phyloP scores from a whole-genome alignment of 441 rosid genomes.

The Arabidopsis hybrid region DNA sequence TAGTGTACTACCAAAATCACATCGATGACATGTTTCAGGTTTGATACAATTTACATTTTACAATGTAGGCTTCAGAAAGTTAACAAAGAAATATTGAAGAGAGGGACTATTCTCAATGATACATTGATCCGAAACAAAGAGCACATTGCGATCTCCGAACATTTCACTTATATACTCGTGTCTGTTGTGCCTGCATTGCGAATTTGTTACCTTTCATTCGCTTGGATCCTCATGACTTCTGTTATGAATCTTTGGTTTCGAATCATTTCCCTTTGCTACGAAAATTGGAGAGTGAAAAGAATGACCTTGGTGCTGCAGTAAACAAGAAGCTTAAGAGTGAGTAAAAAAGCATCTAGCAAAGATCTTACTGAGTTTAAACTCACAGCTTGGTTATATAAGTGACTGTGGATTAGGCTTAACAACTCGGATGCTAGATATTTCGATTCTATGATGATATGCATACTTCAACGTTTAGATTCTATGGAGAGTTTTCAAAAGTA shows the following conservation, averaged over 20 bases:
- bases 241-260: conserved; percentile 57
- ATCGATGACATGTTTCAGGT: conserved; percentile 32
- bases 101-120: conserved; percentile 32
- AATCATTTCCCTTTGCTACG: conserved; percentile 91
- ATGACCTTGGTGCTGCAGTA: conserved; percentile 86
- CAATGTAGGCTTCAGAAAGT: conserved; percentile 12
- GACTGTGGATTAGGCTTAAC: neutral
- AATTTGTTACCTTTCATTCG: conserved; percentile 24
- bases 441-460: conserved; percentile 6
- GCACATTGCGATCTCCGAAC: conserved; percentile 13
- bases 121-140: conserved; percentile 22
- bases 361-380: neutral
- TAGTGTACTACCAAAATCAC: conserved; percentile 27
- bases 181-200: conserved; percentile 11
- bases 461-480: too few species aligned
- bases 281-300: conserved; percentile 93
- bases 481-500: neutral
- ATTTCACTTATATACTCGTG: conserved; percentile 28
- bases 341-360: conserved; percentile 21
- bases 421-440: conserved; percentile 3
- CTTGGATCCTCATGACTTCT: conserved; percentile 25
- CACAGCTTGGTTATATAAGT: conserved; percentile 14
- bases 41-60: conserved; percentile 38
- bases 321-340: conserved; percentile 26
- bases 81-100: conserved; percentile 12